Percentiles rank a stretch among this genome's conserved stretches.
These are phyloP conservation scores for Cercospora zeina DNA, from an alignment of 2,329 filamentous ascomycete species.

Conservation along the genomic window DNA sequence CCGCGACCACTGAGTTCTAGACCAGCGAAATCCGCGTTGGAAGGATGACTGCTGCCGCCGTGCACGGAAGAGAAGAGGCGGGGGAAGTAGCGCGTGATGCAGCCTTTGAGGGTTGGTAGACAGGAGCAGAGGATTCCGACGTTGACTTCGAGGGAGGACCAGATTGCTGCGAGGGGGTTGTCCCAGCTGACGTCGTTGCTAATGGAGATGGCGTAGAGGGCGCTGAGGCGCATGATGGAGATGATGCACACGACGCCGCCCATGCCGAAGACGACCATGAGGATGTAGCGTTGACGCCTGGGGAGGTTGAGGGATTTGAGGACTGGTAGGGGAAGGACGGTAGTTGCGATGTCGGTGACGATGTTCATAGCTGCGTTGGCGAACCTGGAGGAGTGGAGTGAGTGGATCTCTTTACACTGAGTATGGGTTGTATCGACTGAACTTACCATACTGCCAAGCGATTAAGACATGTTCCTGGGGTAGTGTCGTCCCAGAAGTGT, in stretches of 20 bases:
- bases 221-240: constrained; percentile 34
- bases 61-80: constrained; percentile 28
- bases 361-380: constrained; percentile 40
- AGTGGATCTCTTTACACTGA: not conserved
- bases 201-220: constrained; percentile 33
- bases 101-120: constrained; percentile 35
- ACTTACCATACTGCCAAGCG: constrained; percentile 37
- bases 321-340: constrained; percentile 39
- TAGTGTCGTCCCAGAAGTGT: constrained; percentile 36
- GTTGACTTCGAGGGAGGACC: constrained; percentile 35
- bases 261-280: constrained; percentile 41
- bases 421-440: not conserved
- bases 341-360: constrained; percentile 39
- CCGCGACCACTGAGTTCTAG: constrained; percentile 22
- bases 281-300: constrained; percentile 34
- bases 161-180: constrained; percentile 34
- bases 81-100: constrained; percentile 34
- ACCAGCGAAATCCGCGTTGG: constrained; percentile 6
- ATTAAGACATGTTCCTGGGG: constrained; percentile 31
- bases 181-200: constrained; percentile 34
- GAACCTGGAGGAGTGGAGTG: constrained; percentile 23
- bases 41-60: constrained; percentile 3
- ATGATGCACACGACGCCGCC: constrained; percentile 37
- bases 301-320: constrained; percentile 37
- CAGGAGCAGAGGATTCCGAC: constrained; percentile 36